A percentile compares a stretch with the other conserved stretches of the same genome.
Evolutionary conservation across 169 alveolate genomes (phyloP).

Genomic region (Plasmodium inui): DNA sequence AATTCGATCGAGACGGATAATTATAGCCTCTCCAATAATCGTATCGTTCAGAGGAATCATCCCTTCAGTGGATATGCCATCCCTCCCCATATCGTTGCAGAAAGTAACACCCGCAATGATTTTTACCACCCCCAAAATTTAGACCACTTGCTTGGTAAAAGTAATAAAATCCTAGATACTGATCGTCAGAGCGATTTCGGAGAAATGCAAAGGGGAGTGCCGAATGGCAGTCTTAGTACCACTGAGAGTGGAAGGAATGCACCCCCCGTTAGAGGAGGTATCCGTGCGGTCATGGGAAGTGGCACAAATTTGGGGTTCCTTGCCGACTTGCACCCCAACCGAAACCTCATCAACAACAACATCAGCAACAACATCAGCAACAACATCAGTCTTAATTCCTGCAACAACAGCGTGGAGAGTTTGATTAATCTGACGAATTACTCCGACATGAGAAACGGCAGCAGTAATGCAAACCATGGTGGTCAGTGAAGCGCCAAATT

Average conservation of each 20-base stretch:
- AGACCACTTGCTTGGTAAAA: background rate
- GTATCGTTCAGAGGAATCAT: background rate
- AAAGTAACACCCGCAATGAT: background rate
- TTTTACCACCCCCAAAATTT: background rate
- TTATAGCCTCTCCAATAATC: background rate
- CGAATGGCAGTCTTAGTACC: background rate
- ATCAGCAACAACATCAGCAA: background rate
- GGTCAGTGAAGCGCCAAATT: background rate
- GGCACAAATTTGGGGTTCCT: background rate
- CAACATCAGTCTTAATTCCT: background rate
- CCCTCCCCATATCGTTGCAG: background rate
- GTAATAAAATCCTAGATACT: background rate
- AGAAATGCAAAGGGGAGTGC: constrained; percentile 7
- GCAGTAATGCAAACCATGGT: constrained; percentile 10
- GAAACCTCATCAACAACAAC: background rate
- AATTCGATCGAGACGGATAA: background rate
- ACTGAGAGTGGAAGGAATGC: background rate
- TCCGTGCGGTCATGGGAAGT: background rate
- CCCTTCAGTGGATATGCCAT: background rate
- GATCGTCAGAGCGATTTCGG: background rate
- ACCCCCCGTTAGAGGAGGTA: background rate
- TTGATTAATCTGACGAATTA: constrained; percentile 1
- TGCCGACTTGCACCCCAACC: background rate
- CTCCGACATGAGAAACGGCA: background rate
- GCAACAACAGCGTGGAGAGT: background rate